Evolutionary conservation across 2,329 filamentous ascomycete species (phyloP).

Genomic region (Trichophyton mentagrophytes): DNA sequence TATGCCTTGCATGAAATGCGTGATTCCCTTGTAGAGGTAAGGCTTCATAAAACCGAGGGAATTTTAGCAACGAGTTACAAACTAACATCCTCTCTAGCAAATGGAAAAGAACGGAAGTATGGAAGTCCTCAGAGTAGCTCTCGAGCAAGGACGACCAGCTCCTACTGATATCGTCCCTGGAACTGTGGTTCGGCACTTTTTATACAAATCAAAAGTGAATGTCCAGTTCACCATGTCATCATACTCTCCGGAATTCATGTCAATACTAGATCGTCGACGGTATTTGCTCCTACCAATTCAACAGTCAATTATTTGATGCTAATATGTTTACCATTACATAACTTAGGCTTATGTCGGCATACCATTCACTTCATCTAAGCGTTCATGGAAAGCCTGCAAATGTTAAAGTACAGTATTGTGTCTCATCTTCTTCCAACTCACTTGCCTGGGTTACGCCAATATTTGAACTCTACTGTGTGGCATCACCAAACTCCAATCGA

Average conservation of each 20-base stretch:
- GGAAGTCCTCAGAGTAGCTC: constrained; percentile 58
- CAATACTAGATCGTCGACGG: constrained; percentile 49
- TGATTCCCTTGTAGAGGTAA: constrained; percentile 45
- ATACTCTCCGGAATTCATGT: constrained; percentile 55
- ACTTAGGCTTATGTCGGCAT: constrained; percentile 60
- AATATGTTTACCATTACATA: background rate
- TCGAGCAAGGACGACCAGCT: constrained; percentile 55
- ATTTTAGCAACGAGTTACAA: background rate
- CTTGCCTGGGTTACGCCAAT: constrained; percentile 82
- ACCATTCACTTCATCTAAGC: constrained; percentile 69
- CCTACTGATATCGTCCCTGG: constrained; percentile 67
- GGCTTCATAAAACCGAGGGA: constrained; percentile 7
- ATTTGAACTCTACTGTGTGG: constrained; percentile 94
- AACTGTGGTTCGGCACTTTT: constrained; percentile 72
- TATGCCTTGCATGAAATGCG: constrained; percentile 69
- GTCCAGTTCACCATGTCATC: constrained; percentile 93
- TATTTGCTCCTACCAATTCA: constrained; percentile 19
- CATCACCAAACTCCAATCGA: constrained; percentile 53
- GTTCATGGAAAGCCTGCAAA: constrained; percentile 76
- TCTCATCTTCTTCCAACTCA: constrained; percentile 60
- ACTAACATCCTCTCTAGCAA: constrained; percentile 37
- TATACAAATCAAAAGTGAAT: constrained; percentile 89
- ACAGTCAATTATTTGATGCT: no score
- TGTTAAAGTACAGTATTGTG: constrained; percentile 72
- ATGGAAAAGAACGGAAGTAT: constrained; percentile 65